Base-by-base conservation (phyloP, 2,329 filamentous ascomycete genomes). In the Tolypocladium inflatum region DNA sequence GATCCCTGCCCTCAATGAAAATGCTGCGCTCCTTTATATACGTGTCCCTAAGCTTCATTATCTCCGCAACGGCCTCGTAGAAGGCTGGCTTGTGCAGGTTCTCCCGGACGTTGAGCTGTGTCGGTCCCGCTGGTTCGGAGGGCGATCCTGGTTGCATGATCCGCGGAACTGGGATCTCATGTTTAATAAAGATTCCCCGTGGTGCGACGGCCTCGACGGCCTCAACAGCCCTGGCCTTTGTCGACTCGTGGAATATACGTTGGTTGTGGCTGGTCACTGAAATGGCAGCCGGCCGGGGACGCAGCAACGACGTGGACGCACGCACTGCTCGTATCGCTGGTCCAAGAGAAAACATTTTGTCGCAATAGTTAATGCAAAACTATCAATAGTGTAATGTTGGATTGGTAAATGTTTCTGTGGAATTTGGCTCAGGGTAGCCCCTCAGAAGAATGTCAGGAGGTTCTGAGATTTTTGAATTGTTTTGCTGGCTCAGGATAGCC, bases 1-100 rank as follows among this genome's bases (percentile, higher is more conserved):
- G 66, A 26, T 63, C 62, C 10, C 57, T 58, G 33, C 62, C 59
- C 39, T 64, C 60, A 50, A 69, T 57, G 57, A 67, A 69, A 45
- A 67, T 59, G 57, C 41, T 60, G 33, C 65, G 64, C 33, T 67
- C 59, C 59, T 62, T 54, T 43, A 66, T 30, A 54, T 66, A 67
- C 35, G 57, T 61, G 37, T 63, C 50, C 33, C 65, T 59, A 15
- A 65, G 58, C 51, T 60, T 58, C 65, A 67, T 67, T 54, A 66
- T 63, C 50, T 59, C 58, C 55, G 59, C 54, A 15, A 67, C 52
- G 19, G 65, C 59, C 59, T 64, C 56, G 55, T 67, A 67, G 59
- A 66, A 67, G 53, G 54, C 55, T 41, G 65, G 60, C 23, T 64
- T 64, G 43, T 65, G 56, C 5, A 48, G 43, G 45, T 67, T 61